Conservation (phyloP, 345 rosid genomes). For the Acer negundo region DNA sequence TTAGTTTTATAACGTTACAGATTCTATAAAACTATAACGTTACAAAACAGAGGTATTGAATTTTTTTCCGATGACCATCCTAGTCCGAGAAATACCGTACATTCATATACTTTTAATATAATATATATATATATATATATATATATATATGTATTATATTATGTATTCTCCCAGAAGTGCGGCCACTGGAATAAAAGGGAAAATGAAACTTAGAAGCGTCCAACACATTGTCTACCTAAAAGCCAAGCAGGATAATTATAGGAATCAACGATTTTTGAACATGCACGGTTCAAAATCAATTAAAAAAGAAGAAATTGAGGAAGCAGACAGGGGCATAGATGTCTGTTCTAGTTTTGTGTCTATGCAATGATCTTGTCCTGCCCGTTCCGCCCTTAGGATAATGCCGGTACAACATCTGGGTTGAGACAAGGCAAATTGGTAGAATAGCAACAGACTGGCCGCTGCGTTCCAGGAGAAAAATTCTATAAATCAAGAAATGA, state of each 20-base stretch:
- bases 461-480: background rate
- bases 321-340: background rate
- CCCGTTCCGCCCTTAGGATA: background rate
- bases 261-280: slow-evolving; percentile 1
- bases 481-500: slow-evolving; percentile 6
- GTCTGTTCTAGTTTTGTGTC: slow-evolving; percentile 1
- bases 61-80: no score
- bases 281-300: background rate
- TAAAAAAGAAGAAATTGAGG: background rate
- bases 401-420: background rate
- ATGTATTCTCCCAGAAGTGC: no score
- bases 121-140: no score
- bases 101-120: no score
- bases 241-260: slow-evolving; percentile 7
- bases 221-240: slow-evolving; percentile 11
- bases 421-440: background rate
- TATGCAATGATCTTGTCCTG: background rate
- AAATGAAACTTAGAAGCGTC: background rate
- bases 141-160: no score
- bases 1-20: no score
- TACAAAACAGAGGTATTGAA: no score
- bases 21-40: no score
- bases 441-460: background rate
- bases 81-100: no score
- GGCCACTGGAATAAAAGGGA: background rate